Conservation (phyloP, 345 rosid genomes). For the Rubroshorea leprosula region DNA sequence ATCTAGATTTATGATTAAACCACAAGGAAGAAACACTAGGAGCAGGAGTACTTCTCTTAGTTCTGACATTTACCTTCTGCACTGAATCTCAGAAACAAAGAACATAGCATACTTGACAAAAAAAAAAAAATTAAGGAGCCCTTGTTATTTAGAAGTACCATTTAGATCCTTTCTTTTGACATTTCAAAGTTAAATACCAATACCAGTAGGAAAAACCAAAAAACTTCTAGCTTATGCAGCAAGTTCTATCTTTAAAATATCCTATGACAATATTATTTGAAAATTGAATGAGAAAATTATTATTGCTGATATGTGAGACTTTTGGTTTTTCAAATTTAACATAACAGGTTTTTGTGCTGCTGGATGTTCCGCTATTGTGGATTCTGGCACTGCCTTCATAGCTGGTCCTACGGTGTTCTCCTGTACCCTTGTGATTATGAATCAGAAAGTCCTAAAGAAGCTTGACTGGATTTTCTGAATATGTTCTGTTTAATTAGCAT, state of each 20-base stretch:
- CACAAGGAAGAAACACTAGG: neutral
- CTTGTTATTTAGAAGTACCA: neutral
- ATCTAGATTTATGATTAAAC: neutral
- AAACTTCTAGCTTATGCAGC: no score
- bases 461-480: neutral
- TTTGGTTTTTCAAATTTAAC: neutral
- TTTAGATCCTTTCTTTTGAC: neutral
- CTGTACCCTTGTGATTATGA: no score
- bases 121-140: no score
- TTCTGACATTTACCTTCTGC: neutral
- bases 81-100: no score
- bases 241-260: no score
- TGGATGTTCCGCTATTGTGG: slow-evolving; percentile 69
- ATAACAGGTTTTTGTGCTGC: slow-evolving; percentile 39
- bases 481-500: neutral
- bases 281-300: neutral
- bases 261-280: no score
- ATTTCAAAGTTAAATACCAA: neutral
- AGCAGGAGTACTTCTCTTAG: neutral
- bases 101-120: no score
- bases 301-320: neutral
- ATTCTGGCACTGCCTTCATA: slow-evolving; percentile 71
- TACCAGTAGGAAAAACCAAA: no score
- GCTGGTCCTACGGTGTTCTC: slow-evolving; percentile 67
- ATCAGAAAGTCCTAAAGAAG: no score